phyloP scores from a whole-genome alignment of 2,329 filamentous ascomycete species.

The Colletotrichum ledebouriae region DNA sequence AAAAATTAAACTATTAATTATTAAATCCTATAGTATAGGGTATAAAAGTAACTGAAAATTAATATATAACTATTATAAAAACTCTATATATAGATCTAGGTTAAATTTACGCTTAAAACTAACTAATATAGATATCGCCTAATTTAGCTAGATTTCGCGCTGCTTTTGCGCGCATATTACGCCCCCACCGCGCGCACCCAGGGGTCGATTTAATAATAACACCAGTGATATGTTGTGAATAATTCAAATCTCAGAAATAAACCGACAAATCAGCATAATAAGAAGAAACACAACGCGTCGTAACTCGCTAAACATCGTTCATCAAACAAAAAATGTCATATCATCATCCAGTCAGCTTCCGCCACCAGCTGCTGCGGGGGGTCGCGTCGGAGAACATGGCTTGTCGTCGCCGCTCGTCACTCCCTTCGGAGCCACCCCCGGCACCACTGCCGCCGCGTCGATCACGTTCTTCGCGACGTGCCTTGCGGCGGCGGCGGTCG shows the following conservation, averaged over 20 bases:
- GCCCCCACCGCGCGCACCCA: too few relatives aligned
- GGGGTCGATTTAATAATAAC: too few relatives aligned
- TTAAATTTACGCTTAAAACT: too few relatives aligned
- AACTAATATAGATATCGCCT: too few relatives aligned
- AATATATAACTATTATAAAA: too few relatives aligned
- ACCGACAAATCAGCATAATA: constrained; percentile 17
- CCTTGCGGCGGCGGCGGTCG: constrained; percentile 58
- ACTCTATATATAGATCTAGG: too few relatives aligned
- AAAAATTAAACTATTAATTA: too few relatives aligned
- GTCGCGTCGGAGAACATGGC: constrained; percentile 58
- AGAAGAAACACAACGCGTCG: constrained; percentile 35
- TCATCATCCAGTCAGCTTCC: constrained; percentile 63
- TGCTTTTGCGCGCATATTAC: too few relatives aligned
- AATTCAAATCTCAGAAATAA: neutral
- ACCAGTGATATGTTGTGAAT: neutral
- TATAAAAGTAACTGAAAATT: too few relatives aligned
- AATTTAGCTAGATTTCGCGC: too few relatives aligned
- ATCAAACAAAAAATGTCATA: constrained; percentile 26
- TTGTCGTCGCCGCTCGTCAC: constrained; percentile 59
- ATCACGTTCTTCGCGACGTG: constrained; percentile 59
- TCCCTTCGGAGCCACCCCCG: constrained; percentile 56
- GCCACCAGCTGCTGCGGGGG: constrained; percentile 72
- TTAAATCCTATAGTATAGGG: too few relatives aligned
- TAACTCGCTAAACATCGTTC: constrained; percentile 33
- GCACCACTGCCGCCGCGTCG: constrained; percentile 44